Percentiles rank a stretch among this genome's conserved stretches.
Conservation (phyloP, 202 grass and related monocot genomes). For the Dendrocalamus latiflorus region DNA sequence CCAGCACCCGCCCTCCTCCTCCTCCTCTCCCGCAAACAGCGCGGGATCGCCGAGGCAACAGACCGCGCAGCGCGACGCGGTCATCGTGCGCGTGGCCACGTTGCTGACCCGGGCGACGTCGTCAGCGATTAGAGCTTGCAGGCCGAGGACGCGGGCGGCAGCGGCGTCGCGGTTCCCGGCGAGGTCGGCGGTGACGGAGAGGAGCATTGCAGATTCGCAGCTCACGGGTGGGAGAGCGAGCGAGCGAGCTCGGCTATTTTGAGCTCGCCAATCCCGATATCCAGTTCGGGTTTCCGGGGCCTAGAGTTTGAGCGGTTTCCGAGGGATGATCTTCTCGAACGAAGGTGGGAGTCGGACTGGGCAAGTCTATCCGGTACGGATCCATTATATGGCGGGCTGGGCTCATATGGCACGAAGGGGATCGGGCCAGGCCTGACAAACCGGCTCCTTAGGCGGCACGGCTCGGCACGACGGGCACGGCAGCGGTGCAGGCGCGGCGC, state of each 20-base stretch:
- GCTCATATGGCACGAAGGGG: too few relatives aligned
- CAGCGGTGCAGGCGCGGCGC: too few relatives aligned
- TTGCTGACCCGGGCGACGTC: background rate
- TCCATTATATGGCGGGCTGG: too few relatives aligned
- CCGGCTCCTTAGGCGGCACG: too few relatives aligned
- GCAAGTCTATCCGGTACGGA: too few relatives aligned
- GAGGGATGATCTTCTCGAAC: background rate
- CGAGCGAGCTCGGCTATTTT: background rate
- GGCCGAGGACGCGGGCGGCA: background rate
- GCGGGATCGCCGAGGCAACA: background rate
- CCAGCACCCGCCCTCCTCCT: conserved; percentile 28
- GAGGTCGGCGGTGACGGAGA: background rate
- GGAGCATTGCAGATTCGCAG: conserved; percentile 6
- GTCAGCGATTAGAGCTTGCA: conserved; percentile 8
- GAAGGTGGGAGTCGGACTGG: too few relatives aligned
- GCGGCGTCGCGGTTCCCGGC: background rate
- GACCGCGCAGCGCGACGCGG: conserved; percentile 14
- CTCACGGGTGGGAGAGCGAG: background rate
- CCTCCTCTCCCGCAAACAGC: background rate
- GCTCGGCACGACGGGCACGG: too few relatives aligned
- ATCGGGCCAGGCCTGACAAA: too few relatives aligned
- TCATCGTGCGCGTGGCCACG: conserved; percentile 30
- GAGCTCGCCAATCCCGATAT: background rate
- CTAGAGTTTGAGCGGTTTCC: background rate
- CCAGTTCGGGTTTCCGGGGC: too few relatives aligned